These are phyloP conservation scores for Colletotrichum magnum DNA, from an alignment of 2,329 filamentous ascomycete genomes.

Conservation along the genomic window DNA sequence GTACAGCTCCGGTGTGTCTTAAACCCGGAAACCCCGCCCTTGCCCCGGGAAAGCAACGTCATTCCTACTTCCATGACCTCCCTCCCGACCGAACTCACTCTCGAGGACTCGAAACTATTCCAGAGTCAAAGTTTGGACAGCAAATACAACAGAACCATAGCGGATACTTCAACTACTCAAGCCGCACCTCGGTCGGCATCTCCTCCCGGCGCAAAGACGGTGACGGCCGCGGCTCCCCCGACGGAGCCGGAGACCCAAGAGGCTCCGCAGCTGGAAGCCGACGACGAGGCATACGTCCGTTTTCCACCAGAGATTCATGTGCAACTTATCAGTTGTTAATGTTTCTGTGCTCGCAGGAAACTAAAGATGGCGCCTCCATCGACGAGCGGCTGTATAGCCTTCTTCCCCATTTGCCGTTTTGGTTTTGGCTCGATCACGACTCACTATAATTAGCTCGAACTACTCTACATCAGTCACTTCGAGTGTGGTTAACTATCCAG, in stretches of 20 bases:
- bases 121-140: no score
- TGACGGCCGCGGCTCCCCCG: no score
- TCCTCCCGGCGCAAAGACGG: background rate
- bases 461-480: conserved; percentile 12
- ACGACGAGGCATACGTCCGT: background rate
- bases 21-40: no score
- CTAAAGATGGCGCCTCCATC: background rate
- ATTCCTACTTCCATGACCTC: no score
- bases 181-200: no score
- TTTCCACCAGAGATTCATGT: background rate
- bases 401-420: no score
- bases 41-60: no score
- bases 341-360: background rate
- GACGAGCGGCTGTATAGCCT: background rate
- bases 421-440: background rate
- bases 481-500: conserved; percentile 15
- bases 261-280: background rate
- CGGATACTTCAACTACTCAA: no score
- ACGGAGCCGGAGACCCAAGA: background rate
- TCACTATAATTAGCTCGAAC: background rate
- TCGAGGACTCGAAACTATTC: no score
- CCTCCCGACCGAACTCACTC: no score
- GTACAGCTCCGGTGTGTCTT: background rate
- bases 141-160: no score
- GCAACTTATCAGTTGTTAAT: background rate